These are phyloP conservation scores for Arabidopsis hybrid DNA, from an alignment of 441 rosid genomes.

Conservation along the genomic window DNA sequence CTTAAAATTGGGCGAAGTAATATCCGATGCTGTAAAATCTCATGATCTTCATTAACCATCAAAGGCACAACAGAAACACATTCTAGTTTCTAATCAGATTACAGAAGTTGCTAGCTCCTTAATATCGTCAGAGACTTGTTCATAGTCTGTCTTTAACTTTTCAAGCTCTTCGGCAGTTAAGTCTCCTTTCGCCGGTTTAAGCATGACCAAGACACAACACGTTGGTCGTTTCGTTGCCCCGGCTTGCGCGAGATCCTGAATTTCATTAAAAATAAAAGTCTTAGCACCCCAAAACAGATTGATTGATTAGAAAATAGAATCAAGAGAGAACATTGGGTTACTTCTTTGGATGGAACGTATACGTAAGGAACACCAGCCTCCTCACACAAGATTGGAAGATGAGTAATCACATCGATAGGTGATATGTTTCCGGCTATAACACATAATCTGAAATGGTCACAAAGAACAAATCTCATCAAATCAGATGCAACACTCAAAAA, in stretches of 20 bases:
- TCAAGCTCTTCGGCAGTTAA: constrained; percentile 64
- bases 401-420: constrained; percentile 96
- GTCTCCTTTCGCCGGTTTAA: constrained; percentile 80
- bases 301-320: not conserved
- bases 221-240: constrained; percentile 87
- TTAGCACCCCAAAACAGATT: not conserved
- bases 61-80: constrained; percentile 22
- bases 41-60: constrained; percentile 18
- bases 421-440: constrained; percentile 92
- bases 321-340: constrained; percentile 39
- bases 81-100: constrained; percentile 46
- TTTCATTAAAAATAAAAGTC: not conserved
- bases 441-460: constrained; percentile 63
- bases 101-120: constrained; percentile 64
- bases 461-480: not conserved
- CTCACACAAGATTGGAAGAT: constrained; percentile 59
- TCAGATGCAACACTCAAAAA: no score
- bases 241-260: constrained; percentile 83
- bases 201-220: constrained; percentile 75
- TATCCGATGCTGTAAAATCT: not conserved
- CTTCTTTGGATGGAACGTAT: constrained; percentile 93
- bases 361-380: constrained; percentile 55
- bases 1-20: not conserved
- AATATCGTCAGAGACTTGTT: constrained; percentile 66
- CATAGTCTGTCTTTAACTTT: constrained; percentile 62